These are phyloP conservation scores for Vicia faba DNA, from an alignment of 306 rosid genomes.

Conservation along the genomic window DNA sequence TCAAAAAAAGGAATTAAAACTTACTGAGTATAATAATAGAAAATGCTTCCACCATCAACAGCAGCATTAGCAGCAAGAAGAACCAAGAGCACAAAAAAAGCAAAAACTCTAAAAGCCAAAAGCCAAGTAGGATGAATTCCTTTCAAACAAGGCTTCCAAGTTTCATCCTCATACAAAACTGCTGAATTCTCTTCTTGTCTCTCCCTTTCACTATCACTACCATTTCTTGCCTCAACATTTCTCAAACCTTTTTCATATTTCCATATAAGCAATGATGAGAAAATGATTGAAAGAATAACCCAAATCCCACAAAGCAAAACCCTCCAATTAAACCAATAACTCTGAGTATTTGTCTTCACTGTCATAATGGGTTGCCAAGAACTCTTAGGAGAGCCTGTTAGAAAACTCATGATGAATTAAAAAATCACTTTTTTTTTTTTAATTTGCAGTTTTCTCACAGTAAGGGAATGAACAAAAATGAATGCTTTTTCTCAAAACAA, in stretches of 20 bases:
- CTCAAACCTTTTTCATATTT: slow-evolving; percentile 54
- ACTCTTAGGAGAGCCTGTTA: slow-evolving; percentile 69
- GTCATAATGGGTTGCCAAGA: slow-evolving; percentile 89
- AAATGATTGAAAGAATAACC: slow-evolving; percentile 49
- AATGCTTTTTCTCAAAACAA: slow-evolving; percentile 20
- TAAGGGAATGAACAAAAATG: slow-evolving; percentile 1
- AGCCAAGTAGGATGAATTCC: slow-evolving; percentile 96
- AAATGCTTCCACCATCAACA: slow-evolving; percentile 75
- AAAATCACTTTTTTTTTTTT: slow-evolving; percentile 9
- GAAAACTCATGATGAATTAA: slow-evolving; percentile 53
- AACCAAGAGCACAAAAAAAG: slow-evolving; percentile 75
- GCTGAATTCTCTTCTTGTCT: slow-evolving; percentile 48
- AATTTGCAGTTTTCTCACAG: not conserved
- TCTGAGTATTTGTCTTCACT: slow-evolving; percentile 60
- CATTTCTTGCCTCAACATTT: slow-evolving; percentile 32
- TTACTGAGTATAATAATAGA: slow-evolving; percentile 90
- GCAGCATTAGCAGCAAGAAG: slow-evolving; percentile 63
- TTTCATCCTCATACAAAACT: slow-evolving; percentile 80
- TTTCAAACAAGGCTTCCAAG: slow-evolving; percentile 87
- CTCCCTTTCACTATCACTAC: slow-evolving; percentile 32
- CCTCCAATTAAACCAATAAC: slow-evolving; percentile 94
- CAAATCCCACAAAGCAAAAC: slow-evolving; percentile 68
- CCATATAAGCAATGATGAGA: slow-evolving; percentile 56
- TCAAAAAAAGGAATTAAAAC: slow-evolving; percentile 34
- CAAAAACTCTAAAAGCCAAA: slow-evolving; percentile 71